Evolutionary conservation across 2,329 filamentous ascomycete genomes (phyloP).

Genomic region (Aspergillus quadricinctus): DNA sequence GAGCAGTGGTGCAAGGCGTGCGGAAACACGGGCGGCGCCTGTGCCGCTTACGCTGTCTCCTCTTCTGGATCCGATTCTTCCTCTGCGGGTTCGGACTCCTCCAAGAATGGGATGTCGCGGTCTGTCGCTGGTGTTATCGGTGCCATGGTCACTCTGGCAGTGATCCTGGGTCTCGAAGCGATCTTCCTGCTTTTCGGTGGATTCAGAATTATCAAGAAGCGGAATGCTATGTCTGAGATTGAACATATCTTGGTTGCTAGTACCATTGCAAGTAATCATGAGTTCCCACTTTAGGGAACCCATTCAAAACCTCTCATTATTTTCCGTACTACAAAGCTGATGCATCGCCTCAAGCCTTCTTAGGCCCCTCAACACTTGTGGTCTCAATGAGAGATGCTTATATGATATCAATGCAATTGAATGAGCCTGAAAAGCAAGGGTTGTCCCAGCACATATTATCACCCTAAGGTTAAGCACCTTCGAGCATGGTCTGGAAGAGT

Average conservation of each 20-base stretch:
- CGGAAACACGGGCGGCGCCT: slow-evolving; percentile 66
- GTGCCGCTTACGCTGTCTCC: slow-evolving; percentile 47
- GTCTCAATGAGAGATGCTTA: background rate
- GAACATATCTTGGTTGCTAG: too few species aligned
- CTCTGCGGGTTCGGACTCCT: slow-evolving; percentile 15
- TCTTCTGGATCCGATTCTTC: slow-evolving; percentile 22
- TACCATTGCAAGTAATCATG: too few species aligned
- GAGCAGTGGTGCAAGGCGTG: slow-evolving; percentile 70
- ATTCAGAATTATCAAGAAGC: slow-evolving; percentile 56
- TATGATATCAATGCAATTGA: background rate
- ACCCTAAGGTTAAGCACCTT: too few species aligned
- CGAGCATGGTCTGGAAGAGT: too few species aligned
- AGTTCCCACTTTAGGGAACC: too few species aligned
- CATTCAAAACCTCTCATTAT: too few species aligned
- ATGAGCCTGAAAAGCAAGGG: too few species aligned
- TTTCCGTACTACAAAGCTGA: background rate
- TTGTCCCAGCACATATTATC: too few species aligned
- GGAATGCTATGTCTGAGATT: slow-evolving; percentile 9
- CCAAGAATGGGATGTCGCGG: slow-evolving; percentile 54
- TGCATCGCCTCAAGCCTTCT: slow-evolving; percentile 10
- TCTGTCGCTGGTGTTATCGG: slow-evolving; percentile 78
- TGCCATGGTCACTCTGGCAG: slow-evolving; percentile 63
- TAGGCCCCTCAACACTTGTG: slow-evolving; percentile 14
- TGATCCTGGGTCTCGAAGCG: slow-evolving; percentile 55
- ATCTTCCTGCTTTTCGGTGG: slow-evolving; percentile 54